phyloP scores from a whole-genome alignment of 2,329 filamentous ascomycete genomes.

The Falciphora oryzae region DNA sequence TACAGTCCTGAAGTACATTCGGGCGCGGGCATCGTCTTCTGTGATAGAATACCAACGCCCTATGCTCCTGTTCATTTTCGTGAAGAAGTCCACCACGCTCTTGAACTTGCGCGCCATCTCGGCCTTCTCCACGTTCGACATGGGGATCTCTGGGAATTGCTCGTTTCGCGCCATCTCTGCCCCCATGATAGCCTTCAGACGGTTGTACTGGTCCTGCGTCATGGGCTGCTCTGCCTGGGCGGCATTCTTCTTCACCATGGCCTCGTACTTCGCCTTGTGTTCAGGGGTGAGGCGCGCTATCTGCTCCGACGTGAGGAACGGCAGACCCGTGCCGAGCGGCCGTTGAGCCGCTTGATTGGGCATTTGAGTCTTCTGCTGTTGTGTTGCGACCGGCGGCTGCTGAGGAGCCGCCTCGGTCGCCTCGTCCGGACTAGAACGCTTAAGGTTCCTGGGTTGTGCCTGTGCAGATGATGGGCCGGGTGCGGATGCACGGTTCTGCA shows the following conservation, averaged over 20 bases:
- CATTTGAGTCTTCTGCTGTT: conserved; percentile 17
- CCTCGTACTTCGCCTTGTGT: conserved; percentile 39
- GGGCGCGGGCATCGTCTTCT: conserved; percentile 43
- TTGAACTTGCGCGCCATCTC: conserved; percentile 40
- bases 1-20: conserved; percentile 48
- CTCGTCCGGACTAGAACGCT: conserved; percentile 46
- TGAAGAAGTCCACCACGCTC: conserved; percentile 35
- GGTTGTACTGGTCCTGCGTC: neutral
- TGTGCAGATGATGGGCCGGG: conserved; percentile 30
- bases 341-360: neutral
- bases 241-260: conserved; percentile 21
- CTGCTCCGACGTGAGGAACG: conserved; percentile 29
- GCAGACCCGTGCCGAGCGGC: conserved; percentile 14
- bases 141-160: conserved; percentile 39
- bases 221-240: conserved; percentile 6
- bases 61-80: conserved; percentile 38
- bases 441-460: conserved; percentile 38
- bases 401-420: conserved; percentile 24
- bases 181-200: conserved; percentile 1
- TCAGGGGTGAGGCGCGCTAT: conserved; percentile 38
- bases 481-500: conserved; percentile 29
- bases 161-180: conserved; percentile 28
- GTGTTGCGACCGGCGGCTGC: conserved; percentile 26
- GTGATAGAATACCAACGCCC: conserved; percentile 43
- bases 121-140: conserved; percentile 37